phyloP scores from a whole-genome alignment of 768 basidiomycete species.

The Inosperma sp. region DNA sequence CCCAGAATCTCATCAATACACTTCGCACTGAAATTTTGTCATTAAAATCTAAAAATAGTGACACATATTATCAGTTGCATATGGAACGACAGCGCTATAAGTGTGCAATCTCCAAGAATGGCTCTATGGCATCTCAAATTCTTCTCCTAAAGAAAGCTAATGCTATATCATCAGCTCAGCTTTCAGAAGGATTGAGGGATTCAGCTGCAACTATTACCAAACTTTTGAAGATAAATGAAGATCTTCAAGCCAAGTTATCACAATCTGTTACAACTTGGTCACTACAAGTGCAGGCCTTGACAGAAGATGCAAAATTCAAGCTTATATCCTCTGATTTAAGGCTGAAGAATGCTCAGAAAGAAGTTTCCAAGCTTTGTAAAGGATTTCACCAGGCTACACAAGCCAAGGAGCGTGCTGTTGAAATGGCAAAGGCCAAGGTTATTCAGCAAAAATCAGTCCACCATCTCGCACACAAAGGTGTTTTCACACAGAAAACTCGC shows the following conservation, averaged over 20 bases:
- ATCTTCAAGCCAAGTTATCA: slow-evolving; percentile 1
- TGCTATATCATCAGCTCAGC: neutral
- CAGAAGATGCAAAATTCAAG: neutral
- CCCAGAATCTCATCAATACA: neutral
- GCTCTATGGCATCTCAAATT: neutral
- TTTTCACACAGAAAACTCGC: slow-evolving; percentile 13
- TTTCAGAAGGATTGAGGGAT: neutral
- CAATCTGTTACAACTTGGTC: neutral
- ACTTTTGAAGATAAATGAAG: neutral
- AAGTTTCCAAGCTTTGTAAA: slow-evolving; percentile 3
- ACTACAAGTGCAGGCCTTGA: neutral
- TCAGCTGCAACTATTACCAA: neutral
- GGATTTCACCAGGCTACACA: neutral
- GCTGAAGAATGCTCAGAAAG: neutral
- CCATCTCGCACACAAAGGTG: slow-evolving; percentile 7
- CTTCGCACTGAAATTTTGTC: neutral
- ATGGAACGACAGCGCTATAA: neutral
- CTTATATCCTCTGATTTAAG: neutral
- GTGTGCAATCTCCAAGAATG: neutral
- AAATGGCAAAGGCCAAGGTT: slow-evolving; percentile 1
- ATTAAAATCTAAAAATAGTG: neutral
- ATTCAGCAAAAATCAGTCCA: slow-evolving; percentile 5
- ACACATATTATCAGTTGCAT: neutral
- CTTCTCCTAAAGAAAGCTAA: slow-evolving; percentile 3
- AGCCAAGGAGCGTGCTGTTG: neutral